phyloP scores from a whole-genome alignment of 2,329 filamentous ascomycete species.

The Cytospora schulzeri region DNA sequence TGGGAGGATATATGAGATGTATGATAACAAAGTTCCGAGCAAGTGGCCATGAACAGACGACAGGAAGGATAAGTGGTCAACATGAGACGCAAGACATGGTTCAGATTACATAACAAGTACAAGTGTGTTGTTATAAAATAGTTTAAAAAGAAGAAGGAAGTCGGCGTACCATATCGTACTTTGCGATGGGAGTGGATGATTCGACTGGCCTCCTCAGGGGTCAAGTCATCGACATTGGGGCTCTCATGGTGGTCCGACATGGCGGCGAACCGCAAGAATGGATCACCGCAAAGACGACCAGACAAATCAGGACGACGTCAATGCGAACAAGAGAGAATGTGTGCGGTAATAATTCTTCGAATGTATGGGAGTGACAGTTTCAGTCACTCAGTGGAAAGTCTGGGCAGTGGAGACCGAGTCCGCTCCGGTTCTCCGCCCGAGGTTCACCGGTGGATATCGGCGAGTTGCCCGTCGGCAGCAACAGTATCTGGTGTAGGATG shows the following conservation, averaged over 20 bases:
- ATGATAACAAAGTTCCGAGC: neutral
- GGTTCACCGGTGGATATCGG: neutral
- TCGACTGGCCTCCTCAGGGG: conserved; percentile 66
- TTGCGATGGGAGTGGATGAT: conserved; percentile 72
- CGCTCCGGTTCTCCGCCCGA: neutral
- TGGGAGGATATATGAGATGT: neutral
- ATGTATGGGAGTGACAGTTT: neutral
- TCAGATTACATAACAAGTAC: neutral
- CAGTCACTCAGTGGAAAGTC: neutral
- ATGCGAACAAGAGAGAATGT: neutral
- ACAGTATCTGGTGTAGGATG: neutral
- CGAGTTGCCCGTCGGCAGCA: neutral
- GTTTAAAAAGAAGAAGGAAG: neutral
- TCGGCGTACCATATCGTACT: conserved; percentile 64
- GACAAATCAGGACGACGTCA: neutral
- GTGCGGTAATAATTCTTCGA: neutral
- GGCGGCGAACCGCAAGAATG: conserved; percentile 29
- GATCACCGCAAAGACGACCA: conserved; percentile 5
- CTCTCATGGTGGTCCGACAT: conserved; percentile 50
- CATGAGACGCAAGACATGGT: neutral
- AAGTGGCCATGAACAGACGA: neutral
- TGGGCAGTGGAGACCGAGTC: neutral
- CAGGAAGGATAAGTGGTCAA: neutral
- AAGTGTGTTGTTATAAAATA: too few species aligned
- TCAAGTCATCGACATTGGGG: conserved; percentile 58